Base-by-base conservation (phyloP, 768 basidiomycete species). In the Clathrus columnatus region DNA sequence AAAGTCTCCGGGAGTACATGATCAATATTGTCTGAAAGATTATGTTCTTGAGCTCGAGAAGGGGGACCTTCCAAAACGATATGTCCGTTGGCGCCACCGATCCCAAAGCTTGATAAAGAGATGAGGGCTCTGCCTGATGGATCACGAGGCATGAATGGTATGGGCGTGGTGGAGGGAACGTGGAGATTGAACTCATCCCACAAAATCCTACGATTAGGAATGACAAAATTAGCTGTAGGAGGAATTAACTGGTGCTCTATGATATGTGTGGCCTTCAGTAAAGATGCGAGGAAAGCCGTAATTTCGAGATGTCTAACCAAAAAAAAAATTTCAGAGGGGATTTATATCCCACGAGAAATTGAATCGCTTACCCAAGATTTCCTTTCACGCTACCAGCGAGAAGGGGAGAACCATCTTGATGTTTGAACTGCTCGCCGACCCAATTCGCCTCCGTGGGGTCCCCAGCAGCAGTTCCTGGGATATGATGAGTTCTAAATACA, bases 371-470 rank as follows among this genome's bases (percentile, higher is more conserved):
- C 72, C 75, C 75, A 21, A 76, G 67, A 58, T 77, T 76, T 32
- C 73, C 74, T 57, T 76, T 77, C 4, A 76, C 69, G 54, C 73
- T 75, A 2, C 75, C 75, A 8, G 75, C 63, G 7, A 72, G 27
- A 2, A 75, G 59, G 2, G 70, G 69, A 7, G 21, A 21, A 36
- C 44, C 43, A 7, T 67, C 66, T 11, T 62, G 60, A 8, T 68
- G 61, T 50, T 61, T 59, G 58, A 74, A 74, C 17, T 63, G 46
- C 29, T 64, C 64, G 0, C 77, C 77, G 20, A 75, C 73, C 65
- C 73, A 74, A 54, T 78, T 79, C 8, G 73, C 73, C 60, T 80
- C 78, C 1, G 70, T 73, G 1, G 78, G 77, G 57, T 80, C 78
- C 0, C 77, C 78, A 27, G 64, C 68, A 32, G 72, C 69, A 2